phyloP scores from a whole-genome alignment of 2,329 filamentous ascomycete species.

The Ophiostoma fasciatum region DNA sequence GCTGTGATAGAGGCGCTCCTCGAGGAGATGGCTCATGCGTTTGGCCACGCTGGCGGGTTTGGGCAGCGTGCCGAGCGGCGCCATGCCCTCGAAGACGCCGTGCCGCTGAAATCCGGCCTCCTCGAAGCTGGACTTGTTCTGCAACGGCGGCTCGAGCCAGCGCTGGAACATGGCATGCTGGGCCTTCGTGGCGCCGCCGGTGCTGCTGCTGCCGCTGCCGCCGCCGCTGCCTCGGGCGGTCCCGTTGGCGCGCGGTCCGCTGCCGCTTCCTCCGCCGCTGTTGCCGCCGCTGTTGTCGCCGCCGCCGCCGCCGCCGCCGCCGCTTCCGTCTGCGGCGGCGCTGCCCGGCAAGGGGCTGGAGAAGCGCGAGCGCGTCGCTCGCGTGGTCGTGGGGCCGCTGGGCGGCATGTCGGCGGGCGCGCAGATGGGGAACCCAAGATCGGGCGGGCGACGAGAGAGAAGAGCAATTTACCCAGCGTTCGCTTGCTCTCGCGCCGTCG shows the following conservation, averaged over 20 bases:
- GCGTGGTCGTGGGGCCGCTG: constrained; percentile 29
- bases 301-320: constrained; percentile 10
- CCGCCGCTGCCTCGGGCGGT: too few relatives aligned
- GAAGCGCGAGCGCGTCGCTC: constrained; percentile 39
- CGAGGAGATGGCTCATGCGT: constrained; percentile 11
- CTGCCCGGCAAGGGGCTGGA: constrained; percentile 34
- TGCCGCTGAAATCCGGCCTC: constrained; percentile 59
- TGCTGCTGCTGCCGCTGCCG: background rate
- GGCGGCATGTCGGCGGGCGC: constrained; percentile 10
- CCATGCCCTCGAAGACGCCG: constrained; percentile 74
- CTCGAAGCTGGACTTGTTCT: constrained; percentile 57
- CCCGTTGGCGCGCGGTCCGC: constrained; percentile 5
- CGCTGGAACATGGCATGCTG: constrained; percentile 36
- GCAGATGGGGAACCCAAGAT: too few relatives aligned
- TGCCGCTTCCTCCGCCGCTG: background rate
- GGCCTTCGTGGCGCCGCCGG: constrained; percentile 19
- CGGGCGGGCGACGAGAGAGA: background rate
- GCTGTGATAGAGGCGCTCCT: constrained; percentile 9
- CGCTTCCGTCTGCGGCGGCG: constrained; percentile 6
- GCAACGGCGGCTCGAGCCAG: constrained; percentile 44
- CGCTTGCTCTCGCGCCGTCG: background rate
- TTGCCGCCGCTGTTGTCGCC: background rate
- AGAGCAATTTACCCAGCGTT: background rate
- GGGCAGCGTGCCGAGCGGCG: constrained; percentile 60
- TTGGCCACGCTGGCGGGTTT: constrained; percentile 42